Base-by-base conservation (phyloP, 2,329 filamentous ascomycete species). In the Aspergillus quadricinctus region DNA sequence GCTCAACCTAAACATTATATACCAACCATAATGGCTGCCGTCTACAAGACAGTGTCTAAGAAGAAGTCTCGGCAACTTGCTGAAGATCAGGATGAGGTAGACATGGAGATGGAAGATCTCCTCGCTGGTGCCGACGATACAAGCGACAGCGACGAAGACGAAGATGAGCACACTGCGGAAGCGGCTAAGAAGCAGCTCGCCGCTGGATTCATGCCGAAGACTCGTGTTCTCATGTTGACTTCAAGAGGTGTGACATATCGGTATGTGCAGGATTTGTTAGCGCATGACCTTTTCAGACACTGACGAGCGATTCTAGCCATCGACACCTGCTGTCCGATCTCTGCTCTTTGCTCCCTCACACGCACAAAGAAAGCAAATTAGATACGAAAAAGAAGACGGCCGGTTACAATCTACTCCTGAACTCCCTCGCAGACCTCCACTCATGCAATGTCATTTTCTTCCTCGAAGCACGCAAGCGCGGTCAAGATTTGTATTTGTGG, bases 381-480 rank as follows among this genome's bases (percentile, higher is more conserved):
- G 94, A 99, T 75, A 94, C 91, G 53, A 97, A 97, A 78, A 92
- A 90, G 40, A 92, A 77, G 66, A 74, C 72, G 6, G 72, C 76
- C 50, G 76, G 77, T 40, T 79, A 79, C 65, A 94, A 79, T 82
- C 92, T 65, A 83, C 86, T 82, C 80, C 83, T 96, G 52, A 94
- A 94, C 77, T 90, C 92, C 68, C 76, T 82, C 23, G 83, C 83
- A 40, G 85, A 88, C 62, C 82, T 96, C 29, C 94, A 95, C 80
- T 95, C 94, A 72, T 95, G 90, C 83, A 96, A 96, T 78, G 93
- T 95, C 72, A 85, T 94, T 56, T 83, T 97, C 60, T 99, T 96
- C 78, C 95, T 97, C 72, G 93, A 99, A 78, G 92, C 92, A 48
- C 83, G 92, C 58, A 99, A 97, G 76, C 75, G 74, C 49, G 90